Percentiles rank a stretch among this genome's conserved stretches.
These are phyloP conservation scores for Ettlia oleoabundans DNA, from an alignment of 139 green algal genomes.

Conservation along the genomic window DNA sequence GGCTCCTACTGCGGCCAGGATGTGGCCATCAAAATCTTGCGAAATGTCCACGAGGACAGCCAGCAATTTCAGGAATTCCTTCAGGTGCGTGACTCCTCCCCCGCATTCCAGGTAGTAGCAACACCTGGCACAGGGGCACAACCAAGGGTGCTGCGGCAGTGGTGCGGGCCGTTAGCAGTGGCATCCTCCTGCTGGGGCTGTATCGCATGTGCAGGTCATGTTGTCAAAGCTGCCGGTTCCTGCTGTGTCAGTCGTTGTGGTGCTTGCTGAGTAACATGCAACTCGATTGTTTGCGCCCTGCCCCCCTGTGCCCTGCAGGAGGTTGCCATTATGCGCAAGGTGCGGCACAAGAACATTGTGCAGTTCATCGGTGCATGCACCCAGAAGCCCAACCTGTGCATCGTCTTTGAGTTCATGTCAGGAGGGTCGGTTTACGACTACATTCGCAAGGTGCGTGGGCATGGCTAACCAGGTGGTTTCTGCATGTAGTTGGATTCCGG, in stretches of 20 bases:
- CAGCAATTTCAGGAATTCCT: constrained; percentile 91
- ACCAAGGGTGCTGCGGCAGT: no score
- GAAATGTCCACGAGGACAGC: constrained; percentile 86
- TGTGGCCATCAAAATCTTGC: constrained; percentile 98
- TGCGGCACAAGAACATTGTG: constrained; percentile 98
- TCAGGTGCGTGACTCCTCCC: no score
- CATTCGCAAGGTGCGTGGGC: constrained; percentile 69
- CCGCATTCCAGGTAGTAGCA: no score
- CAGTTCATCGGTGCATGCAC: constrained; percentile 99
- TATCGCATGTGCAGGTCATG: no score
- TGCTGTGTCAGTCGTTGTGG: no score
- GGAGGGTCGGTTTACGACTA: constrained; percentile 95
- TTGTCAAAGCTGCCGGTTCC: no score
- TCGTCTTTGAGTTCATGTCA: constrained; percentile 99
- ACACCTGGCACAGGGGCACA: no score
- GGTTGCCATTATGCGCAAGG: constrained; percentile 90
- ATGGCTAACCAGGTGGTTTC: not conserved
- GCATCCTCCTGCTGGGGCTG: no score
- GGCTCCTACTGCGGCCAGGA: constrained; percentile 97
- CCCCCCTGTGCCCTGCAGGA: constrained; percentile 65
- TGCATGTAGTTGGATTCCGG: not conserved
- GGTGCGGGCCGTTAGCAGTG: no score
- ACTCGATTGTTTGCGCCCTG: not conserved
- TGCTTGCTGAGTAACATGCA: not conserved
- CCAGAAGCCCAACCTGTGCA: constrained; percentile 95